Evolutionary conservation across 345 rosid genomes (phyloP), one percentile per base, ranked within the genome.

Genomic region (Corchorus capsularis): DNA sequence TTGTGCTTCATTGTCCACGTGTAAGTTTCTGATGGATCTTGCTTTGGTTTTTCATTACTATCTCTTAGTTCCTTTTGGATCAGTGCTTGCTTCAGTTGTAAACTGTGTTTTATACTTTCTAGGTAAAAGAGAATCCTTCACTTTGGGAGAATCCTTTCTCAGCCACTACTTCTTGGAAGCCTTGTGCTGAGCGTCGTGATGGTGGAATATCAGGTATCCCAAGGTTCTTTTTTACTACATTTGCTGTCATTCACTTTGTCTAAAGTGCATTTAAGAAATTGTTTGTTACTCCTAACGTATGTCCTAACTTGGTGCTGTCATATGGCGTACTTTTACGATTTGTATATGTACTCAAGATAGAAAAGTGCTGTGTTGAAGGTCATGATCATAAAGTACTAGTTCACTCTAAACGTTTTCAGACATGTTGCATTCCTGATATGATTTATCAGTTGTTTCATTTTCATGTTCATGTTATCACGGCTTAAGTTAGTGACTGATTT

Each of bases 81-180:
- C 59, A 8, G 55, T 50, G 20, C 6, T 16, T 39, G 13, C 56
- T 12, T 13, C 20, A 20, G 22, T 49, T 77, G 27, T 82, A 43
- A 76, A 41, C 46, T 75, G 1, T 59, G 34, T 37, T 76, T 82
- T 54, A 43, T 60, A 66, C 55, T 74, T 54, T 82, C 11, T 67
- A 96, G 99, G 98, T 94, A 32, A 94, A 94, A 79, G 99, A 96
- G 82, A 69, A 93, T 56, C 82, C 99, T 81, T 96, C 99, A 17
- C 97, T 95, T 0, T 96, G 99, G 99, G 91, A 90, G 81, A 96
- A 96, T 86, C 99, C 99, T 53, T 77, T 77, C 76, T 92, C 99
- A 60, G 90, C 99, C 34, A 96, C 99, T 65, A 94, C 97, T 65
- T 96, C 98, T 59, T 96, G 99, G 99, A 96, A 92, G 85, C 97